A percentile compares a stretch with the other conserved stretches of the same genome.
Conservation (phyloP, 2,329 filamentous ascomycete genomes). For the Capronia coronata region DNA sequence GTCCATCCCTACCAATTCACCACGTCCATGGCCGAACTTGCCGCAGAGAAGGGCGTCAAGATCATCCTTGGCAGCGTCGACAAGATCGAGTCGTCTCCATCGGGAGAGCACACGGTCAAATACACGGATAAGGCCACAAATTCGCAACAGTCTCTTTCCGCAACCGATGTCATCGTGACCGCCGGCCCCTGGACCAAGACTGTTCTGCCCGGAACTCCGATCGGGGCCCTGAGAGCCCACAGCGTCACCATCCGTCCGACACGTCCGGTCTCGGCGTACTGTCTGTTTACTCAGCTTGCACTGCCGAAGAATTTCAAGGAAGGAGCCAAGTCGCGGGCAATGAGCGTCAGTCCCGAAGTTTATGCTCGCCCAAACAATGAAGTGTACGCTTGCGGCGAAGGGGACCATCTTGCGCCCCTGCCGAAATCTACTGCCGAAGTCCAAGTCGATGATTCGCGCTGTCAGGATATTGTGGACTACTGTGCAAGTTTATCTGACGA, state of each 20-base stretch:
- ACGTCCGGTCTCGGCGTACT: conserved; percentile 45
- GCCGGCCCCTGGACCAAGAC: conserved; percentile 57
- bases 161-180: conserved; percentile 55
- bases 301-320: conserved; percentile 59
- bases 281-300: conserved; percentile 72
- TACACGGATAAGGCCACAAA: conserved; percentile 51
- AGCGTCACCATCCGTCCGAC: conserved; percentile 55
- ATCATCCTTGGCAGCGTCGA: conserved; percentile 65
- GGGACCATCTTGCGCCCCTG: conserved; percentile 67
- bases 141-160: conserved; percentile 46
- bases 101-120: conserved; percentile 45
- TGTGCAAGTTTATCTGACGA: conserved; percentile 52
- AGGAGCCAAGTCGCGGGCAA: conserved; percentile 48
- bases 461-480: conserved; percentile 79
- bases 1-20: conserved; percentile 93
- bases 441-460: conserved; percentile 64
- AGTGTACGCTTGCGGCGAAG: conserved; percentile 90
- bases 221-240: conserved; percentile 56
- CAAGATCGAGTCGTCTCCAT: conserved; percentile 42
- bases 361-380: conserved; percentile 85
- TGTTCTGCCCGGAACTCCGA: conserved; percentile 51
- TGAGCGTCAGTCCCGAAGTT: conserved; percentile 77
- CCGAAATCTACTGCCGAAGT: conserved; percentile 72
- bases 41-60: conserved; percentile 60
- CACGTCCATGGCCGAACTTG: conserved; percentile 70